A percentile compares a stretch with the other conserved stretches of the same genome.
phyloP scores from a whole-genome alignment of 1,284 basidiomycete species.

The Sanghuangporus weigelae region DNA sequence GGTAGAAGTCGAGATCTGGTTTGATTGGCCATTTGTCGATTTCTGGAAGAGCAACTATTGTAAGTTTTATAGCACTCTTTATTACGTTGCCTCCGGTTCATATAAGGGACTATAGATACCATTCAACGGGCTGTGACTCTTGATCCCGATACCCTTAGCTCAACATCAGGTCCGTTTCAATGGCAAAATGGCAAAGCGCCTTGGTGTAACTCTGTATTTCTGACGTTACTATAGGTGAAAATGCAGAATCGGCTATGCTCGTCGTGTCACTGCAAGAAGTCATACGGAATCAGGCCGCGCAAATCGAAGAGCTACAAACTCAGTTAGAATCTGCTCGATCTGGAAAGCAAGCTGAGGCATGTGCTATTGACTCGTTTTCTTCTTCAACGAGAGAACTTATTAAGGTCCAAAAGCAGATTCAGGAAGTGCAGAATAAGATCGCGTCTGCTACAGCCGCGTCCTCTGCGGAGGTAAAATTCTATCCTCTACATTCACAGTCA shows the following conservation, averaged over 20 bases:
- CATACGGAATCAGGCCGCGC: conserved; percentile 72
- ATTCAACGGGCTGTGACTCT: conserved; percentile 61
- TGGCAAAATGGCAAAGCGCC: background rate
- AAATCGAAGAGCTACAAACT: conserved; percentile 61
- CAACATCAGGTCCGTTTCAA: conserved; percentile 45
- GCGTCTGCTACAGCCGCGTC: conserved; percentile 13
- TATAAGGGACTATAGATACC: conserved; percentile 42
- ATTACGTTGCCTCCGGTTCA: background rate
- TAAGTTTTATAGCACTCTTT: conserved; percentile 36
- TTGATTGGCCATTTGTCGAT: conserved; percentile 98
- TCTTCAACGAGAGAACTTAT: background rate
- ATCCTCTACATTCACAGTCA: background rate
- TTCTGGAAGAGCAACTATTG: conserved; percentile 98
- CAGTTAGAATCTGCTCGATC: conserved; percentile 45
- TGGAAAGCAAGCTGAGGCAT: conserved; percentile 25
- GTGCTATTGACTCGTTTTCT: conserved; percentile 8
- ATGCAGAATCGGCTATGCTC: conserved; percentile 72
- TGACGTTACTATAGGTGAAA: conserved; percentile 45
- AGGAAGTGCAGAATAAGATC: conserved; percentile 39
- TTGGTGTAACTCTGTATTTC: conserved; percentile 8
- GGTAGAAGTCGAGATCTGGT: conserved; percentile 85
- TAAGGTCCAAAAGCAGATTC: conserved; percentile 21
- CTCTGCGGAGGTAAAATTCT: background rate
- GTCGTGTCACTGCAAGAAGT: conserved; percentile 78
- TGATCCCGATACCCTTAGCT: conserved; percentile 57